A percentile compares a stretch with the other conserved stretches of the same genome.
These are phyloP conservation scores for Huiozyma sinensis DNA, from an alignment of 805 yeast genomes.

Conservation along the genomic window DNA sequence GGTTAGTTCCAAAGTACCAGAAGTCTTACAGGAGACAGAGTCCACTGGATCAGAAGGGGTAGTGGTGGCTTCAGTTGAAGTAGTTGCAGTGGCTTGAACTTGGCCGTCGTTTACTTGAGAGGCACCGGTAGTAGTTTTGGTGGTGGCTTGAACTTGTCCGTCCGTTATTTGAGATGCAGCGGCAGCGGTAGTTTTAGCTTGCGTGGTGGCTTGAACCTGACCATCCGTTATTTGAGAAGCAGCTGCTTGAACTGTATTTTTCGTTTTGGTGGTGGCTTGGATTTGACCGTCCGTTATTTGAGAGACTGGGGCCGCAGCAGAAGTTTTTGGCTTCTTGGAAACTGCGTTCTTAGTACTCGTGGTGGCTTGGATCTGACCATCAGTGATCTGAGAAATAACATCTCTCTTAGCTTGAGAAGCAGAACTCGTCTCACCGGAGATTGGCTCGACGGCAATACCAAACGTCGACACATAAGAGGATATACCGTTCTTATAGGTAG, in stretches of 20 bases:
- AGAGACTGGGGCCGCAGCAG: constrained; percentile 29
- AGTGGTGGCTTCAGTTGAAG: constrained; percentile 10
- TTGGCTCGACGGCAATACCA: constrained; percentile 34
- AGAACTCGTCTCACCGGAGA: constrained; percentile 22
- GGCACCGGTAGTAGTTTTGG: constrained; percentile 26
- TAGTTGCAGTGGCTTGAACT: constrained; percentile 18
- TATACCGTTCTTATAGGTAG: constrained; percentile 29
- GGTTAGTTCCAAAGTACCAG: constrained; percentile 38
- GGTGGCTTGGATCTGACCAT: constrained; percentile 37
- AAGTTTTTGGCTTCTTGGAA: constrained; percentile 18
- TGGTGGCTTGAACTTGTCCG: constrained; percentile 40
- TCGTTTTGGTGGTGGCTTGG: constrained; percentile 19
- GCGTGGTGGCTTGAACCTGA: constrained; percentile 28
- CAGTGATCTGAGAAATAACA: constrained; percentile 35
- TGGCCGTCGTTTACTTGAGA: constrained; percentile 22
- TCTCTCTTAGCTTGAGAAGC: constrained; percentile 31
- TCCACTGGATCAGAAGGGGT: constrained; percentile 23
- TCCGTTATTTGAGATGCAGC: constrained; percentile 38
- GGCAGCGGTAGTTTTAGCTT: constrained; percentile 24
- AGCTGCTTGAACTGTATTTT: constrained; percentile 31
- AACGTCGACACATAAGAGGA: constrained; percentile 29
- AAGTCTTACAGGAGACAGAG: constrained; percentile 30
- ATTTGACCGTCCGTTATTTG: constrained; percentile 37
- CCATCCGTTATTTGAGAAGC: constrained; percentile 36
- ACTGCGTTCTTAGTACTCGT: constrained; percentile 17